phyloP scores from a whole-genome alignment of 1,284 basidiomycete genomes.

The Coniferiporia sulphurascens region DNA sequence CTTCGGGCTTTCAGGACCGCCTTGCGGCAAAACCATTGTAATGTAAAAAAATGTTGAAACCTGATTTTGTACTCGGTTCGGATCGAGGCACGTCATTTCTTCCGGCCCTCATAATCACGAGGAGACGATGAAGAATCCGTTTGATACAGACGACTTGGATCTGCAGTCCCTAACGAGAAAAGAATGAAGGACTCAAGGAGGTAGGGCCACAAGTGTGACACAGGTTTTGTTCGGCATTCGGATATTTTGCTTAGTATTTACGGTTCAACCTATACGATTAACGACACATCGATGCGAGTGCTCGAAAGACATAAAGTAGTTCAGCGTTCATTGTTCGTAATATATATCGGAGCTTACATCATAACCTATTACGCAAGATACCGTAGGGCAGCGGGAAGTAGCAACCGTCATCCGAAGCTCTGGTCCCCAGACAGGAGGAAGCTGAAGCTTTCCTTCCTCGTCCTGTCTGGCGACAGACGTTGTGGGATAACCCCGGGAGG shows the following conservation, averaged over 20 bases:
- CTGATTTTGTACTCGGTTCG: background rate
- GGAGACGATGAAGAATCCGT: background rate
- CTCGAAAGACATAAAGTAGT: background rate
- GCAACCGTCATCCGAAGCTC: conserved; percentile 9
- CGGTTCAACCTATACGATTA: background rate
- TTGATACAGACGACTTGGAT: background rate
- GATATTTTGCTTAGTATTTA: background rate
- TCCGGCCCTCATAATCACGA: background rate
- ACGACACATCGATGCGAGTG: background rate
- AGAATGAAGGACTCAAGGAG: background rate
- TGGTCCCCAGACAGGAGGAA: conserved; percentile 17
- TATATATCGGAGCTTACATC: conserved; percentile 3
- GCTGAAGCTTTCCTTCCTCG: conserved; percentile 18
- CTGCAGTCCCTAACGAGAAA: background rate
- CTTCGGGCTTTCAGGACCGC: background rate
- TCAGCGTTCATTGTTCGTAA: background rate
- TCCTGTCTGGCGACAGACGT: conserved; percentile 11
- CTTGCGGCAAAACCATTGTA: background rate
- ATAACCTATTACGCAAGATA: conserved; percentile 1
- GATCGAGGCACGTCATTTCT: background rate
- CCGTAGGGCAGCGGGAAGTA: background rate
- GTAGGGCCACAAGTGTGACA: background rate
- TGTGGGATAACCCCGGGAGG: conserved; percentile 23
- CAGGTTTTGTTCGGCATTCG: background rate
- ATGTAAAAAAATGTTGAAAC: background rate